Percentiles rank a stretch among this genome's conserved stretches.
These are phyloP conservation scores for Boletus patriciae DNA, from an alignment of 768 basidiomycete genomes.

Conservation along the genomic window DNA sequence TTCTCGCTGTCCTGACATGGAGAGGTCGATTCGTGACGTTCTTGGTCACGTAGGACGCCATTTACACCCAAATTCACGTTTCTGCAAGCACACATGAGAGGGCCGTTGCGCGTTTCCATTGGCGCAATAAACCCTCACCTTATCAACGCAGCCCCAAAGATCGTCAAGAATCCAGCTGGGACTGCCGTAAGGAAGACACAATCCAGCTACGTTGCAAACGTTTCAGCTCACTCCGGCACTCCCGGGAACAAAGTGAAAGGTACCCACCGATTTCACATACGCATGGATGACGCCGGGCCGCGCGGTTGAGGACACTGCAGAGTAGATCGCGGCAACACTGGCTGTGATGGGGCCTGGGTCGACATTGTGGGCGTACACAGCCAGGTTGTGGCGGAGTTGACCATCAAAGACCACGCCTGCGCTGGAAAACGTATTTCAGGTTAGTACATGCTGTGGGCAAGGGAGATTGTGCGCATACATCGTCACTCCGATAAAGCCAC, in stretches of 20 bases:
- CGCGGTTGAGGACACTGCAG: neutral
- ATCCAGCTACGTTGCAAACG: slow-evolving; percentile 4
- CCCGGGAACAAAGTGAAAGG: neutral
- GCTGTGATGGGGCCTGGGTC: slow-evolving; percentile 8
- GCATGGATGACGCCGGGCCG: slow-evolving; percentile 12
- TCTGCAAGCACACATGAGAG: neutral
- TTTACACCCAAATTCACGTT: slow-evolving; percentile 4
- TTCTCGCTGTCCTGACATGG: neutral
- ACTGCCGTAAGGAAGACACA: slow-evolving; percentile 15
- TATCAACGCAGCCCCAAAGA: slow-evolving; percentile 11
- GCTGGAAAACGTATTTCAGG: neutral
- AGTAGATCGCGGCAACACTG: slow-evolving; percentile 11
- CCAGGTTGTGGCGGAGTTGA: slow-evolving; percentile 9
- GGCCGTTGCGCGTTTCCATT: neutral
- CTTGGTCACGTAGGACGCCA: neutral
- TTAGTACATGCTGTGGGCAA: neutral
- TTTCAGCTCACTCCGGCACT: neutral
- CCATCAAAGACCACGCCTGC: slow-evolving; percentile 9
- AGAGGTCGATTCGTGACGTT: neutral
- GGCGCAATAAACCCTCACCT: neutral
- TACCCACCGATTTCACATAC: slow-evolving; percentile 13
- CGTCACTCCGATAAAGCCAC: slow-evolving; percentile 10
- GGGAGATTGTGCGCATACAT: neutral
- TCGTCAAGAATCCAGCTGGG: slow-evolving; percentile 10
- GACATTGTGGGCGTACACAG: slow-evolving; percentile 8